A percentile compares a stretch with the other conserved stretches of the same genome.
phyloP scores from a whole-genome alignment of 2,329 filamentous ascomycete genomes.

The Sporothrix curviconia region DNA sequence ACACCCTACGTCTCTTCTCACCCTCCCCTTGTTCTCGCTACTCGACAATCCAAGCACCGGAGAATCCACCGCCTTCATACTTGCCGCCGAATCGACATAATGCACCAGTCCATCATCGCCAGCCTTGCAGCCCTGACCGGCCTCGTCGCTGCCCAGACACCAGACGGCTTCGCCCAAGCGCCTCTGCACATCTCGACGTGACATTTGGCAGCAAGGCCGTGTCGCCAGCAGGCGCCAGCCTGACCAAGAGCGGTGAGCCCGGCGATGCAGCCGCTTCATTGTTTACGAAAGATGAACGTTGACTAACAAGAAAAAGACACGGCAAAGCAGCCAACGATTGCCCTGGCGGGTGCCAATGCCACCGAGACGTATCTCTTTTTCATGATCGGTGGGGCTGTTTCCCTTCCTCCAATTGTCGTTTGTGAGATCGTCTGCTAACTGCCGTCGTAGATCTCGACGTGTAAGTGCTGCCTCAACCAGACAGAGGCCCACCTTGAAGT shows the following conservation, averaged over 20 bases:
- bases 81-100: not conserved
- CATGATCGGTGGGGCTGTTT: constrained; percentile 21
- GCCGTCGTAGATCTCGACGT: constrained; percentile 21
- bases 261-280: too few relatives aligned
- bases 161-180: constrained; percentile 22
- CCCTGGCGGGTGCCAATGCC: constrained; percentile 17
- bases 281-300: not conserved
- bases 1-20: too few relatives aligned
- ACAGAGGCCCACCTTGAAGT: too few relatives aligned
- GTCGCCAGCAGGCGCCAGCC: constrained; percentile 19
- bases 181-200: constrained; percentile 20
- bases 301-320: constrained; percentile 20
- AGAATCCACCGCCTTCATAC: not conserved
- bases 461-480: constrained; percentile 15
- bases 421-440: not conserved
- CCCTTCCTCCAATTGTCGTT: not conserved
- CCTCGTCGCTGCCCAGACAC: constrained; percentile 20
- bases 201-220: constrained; percentile 23
- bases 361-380: constrained; percentile 24
- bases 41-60: not conserved
- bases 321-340: constrained; percentile 22
- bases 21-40: too few relatives aligned
- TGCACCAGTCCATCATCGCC: not conserved
- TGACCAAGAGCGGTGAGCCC: constrained; percentile 22
- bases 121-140: not conserved